Percentiles rank a stretch among this genome's conserved stretches.
These are phyloP conservation scores for Colletotrichum orchidophilum DNA, from an alignment of 2,329 filamentous ascomycete genomes.

Conservation along the genomic window DNA sequence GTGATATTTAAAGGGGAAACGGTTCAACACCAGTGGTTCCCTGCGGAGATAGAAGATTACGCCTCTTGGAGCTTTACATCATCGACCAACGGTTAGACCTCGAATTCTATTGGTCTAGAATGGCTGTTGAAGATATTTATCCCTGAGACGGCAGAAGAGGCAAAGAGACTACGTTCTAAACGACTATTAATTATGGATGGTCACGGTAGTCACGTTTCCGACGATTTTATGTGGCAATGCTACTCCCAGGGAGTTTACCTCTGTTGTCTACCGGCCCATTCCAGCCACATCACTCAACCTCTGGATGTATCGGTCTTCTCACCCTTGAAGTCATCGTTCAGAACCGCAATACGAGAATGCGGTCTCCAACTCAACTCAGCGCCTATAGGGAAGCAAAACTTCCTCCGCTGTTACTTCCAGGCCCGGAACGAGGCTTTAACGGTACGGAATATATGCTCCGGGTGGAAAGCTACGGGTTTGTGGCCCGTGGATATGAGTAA, in stretches of 20 bases:
- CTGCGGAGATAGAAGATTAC: too few relatives aligned
- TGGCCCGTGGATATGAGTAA: background rate
- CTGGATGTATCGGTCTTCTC: constrained; percentile 18
- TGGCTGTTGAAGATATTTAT: constrained; percentile 36
- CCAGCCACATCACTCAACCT: too few relatives aligned
- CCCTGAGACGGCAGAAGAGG: background rate
- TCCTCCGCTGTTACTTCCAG: background rate
- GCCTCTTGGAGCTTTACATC: too few relatives aligned
- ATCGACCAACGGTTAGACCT: too few relatives aligned
- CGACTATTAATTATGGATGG: too few relatives aligned
- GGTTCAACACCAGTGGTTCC: constrained; percentile 9
- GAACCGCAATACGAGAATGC: too few relatives aligned
- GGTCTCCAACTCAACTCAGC: too few relatives aligned
- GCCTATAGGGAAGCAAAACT: background rate
- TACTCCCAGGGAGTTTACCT: too few relatives aligned
- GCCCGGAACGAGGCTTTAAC: background rate
- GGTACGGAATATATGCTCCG: background rate
- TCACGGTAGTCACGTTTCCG: too few relatives aligned
- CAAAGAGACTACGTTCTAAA: background rate
- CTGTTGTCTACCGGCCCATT: too few relatives aligned
- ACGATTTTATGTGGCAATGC: too few relatives aligned
- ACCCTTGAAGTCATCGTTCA: background rate
- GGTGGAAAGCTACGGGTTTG: background rate
- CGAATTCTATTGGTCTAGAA: background rate
- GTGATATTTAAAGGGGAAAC: constrained; percentile 36